These are phyloP conservation scores for Fusarium odoratissimum DNA, from an alignment of 2,329 filamentous ascomycete species.

Conservation along the genomic window DNA sequence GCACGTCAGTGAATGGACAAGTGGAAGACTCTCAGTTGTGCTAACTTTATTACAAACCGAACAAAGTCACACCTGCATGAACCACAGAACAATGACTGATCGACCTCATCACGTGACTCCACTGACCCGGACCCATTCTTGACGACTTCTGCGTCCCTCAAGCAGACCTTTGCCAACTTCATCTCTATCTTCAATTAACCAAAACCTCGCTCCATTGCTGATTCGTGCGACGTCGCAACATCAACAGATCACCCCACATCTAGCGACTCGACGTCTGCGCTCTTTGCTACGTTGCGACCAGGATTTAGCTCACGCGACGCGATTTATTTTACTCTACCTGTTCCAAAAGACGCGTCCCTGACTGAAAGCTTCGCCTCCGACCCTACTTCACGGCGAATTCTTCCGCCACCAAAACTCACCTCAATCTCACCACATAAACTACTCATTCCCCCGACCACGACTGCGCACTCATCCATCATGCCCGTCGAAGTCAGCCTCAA, in stretches of 20 bases:
- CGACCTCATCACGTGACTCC: slow-evolving; percentile 44
- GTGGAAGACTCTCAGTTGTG: not conserved
- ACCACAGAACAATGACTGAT: slow-evolving; percentile 21
- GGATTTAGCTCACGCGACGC: slow-evolving; percentile 40
- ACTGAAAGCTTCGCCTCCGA: slow-evolving; percentile 33
- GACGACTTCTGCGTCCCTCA: slow-evolving; percentile 41
- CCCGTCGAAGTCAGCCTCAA: slow-evolving; percentile 80
- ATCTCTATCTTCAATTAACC: slow-evolving; percentile 39
- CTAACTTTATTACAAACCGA: slow-evolving; percentile 23
- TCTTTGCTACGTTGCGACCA: slow-evolving; percentile 31
- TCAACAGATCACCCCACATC: slow-evolving; percentile 18
- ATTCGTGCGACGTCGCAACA: slow-evolving; percentile 31
- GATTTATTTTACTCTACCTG: slow-evolving; percentile 32
- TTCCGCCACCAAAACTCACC: slow-evolving; percentile 36
- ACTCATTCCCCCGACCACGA: slow-evolving; percentile 10
- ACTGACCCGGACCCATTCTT: slow-evolving; percentile 44
- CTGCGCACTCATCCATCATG: slow-evolving; percentile 65
- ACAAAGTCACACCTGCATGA: not conserved
- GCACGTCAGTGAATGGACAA: not conserved
- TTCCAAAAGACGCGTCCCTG: slow-evolving; percentile 40
- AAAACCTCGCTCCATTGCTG: slow-evolving; percentile 37
- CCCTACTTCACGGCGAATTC: slow-evolving; percentile 32
- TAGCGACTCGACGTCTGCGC: slow-evolving; percentile 23
- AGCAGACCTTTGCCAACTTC: slow-evolving; percentile 46
- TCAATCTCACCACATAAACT: not conserved